Evolutionary conservation across 2,329 filamentous ascomycete species (phyloP), one percentile per base, ranked within the genome.

Genomic region (Pseudocercospora eumusae): DNA sequence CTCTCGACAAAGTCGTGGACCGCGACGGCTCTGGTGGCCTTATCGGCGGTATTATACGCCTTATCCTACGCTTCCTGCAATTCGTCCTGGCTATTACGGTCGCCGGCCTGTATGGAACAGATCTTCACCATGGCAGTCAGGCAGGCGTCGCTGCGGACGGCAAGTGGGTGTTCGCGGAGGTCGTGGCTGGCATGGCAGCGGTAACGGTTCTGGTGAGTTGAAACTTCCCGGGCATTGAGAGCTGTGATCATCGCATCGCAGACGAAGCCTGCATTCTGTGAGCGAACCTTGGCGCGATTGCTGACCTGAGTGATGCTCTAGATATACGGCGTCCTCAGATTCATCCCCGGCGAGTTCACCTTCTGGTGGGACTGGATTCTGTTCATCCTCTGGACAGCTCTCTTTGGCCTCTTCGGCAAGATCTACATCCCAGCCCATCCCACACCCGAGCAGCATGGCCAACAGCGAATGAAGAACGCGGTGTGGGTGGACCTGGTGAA

Each of bases 331-430:
- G 73, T 91, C 8, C 85, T 89, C 4, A 83, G 86, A 67, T 76
- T 89, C 70, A 79, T 80, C 65, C 57, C 61, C 5, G 76, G 72
- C 42, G 77, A 76, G 70, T 78, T 75, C 62, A 56, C 57, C 25
- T 78, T 86, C 57, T 77, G 81, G 56, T 92, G 90, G 87, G 89
- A 92, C 75, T 77, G 82, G 40, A 73, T 93, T 13, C 76, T 96
- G 18, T 90, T 89, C 69, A 80, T 95, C 65, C 83, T 96, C 28
- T 96, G 91, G 88, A 86, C 92, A 63, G 85, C 87, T 1, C 81
- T 95, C 5, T 96, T 96, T 74, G 92, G 91, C 18, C 79, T 95
- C 63, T 96, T 96, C 74, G 92, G 88, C 58, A 86, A 83, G 69
- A 86, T 93, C 82, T 96, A 88, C 80, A 89, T 96, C 73, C 76